Percentiles rank a stretch among this genome's conserved stretches.
Evolutionary conservation across 441 rosid species (phyloP).

Genomic region (Euphorbia celastroides): DNA sequence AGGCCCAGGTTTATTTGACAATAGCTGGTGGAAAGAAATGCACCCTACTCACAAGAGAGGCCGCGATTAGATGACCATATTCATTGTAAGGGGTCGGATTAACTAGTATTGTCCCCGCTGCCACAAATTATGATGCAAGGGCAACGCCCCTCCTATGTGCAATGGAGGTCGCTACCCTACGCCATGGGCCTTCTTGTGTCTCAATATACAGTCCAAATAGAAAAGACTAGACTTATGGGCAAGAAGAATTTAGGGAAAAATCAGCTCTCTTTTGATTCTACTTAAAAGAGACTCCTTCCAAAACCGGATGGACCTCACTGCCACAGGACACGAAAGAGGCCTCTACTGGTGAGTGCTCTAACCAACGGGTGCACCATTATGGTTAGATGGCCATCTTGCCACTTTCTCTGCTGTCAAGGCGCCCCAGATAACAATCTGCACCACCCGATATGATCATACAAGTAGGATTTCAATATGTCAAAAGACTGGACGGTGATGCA

Average conservation of each 20-base stretch:
- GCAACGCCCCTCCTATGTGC: too few species aligned
- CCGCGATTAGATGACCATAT: too few species aligned
- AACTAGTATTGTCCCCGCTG: too few species aligned
- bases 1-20: too few species aligned
- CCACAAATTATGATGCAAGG: too few species aligned
- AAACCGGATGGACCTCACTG: conserved; percentile 70
- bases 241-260: neutral
- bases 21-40: too few species aligned
- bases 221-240: neutral
- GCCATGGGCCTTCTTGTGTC: too few species aligned
- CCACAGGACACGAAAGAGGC: conserved; percentile 75
- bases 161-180: too few species aligned
- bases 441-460: conserved; percentile 13
- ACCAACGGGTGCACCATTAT: conserved; percentile 67
- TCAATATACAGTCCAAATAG: neutral
- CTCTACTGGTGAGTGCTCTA: conserved; percentile 74
- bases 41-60: too few species aligned
- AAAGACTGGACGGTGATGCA: neutral
- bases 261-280: neutral
- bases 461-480: conserved; percentile 3
- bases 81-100: too few species aligned
- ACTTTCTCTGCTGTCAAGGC: conserved; percentile 67
- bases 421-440: conserved; percentile 74
- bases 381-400: conserved; percentile 75
- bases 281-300: conserved; percentile 56